Conservation (phyloP, 2,329 filamentous ascomycete genomes). For the Magnaporthiopsis rhizophila region DNA sequence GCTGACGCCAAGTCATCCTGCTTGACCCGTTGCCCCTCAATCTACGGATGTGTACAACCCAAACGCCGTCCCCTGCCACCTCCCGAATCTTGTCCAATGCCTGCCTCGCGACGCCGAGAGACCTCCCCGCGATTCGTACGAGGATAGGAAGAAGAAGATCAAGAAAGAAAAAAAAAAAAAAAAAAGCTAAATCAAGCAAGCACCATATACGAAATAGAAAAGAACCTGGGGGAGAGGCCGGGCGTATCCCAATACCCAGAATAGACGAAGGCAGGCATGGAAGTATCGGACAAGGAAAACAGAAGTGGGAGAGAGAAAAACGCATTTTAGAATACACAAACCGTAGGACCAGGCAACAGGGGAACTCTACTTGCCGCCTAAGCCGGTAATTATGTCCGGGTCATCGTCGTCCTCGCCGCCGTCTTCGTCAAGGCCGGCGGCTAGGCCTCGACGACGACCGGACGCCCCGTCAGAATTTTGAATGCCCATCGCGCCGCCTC, state of each 20-base stretch:
- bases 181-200: background rate
- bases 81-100: background rate
- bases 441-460: constrained; percentile 22
- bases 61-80: background rate
- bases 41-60: constrained; percentile 29
- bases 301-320: background rate
- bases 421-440: constrained; percentile 31
- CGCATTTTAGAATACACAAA: constrained; percentile 13
- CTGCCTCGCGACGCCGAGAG: background rate
- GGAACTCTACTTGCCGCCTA: constrained; percentile 49
- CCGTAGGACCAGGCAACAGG: constrained; percentile 56
- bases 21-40: constrained; percentile 55
- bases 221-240: background rate
- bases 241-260: background rate
- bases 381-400: constrained; percentile 52
- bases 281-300: background rate
- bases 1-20: constrained; percentile 51
- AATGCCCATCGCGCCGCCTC: constrained; percentile 29
- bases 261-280: background rate
- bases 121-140: too few species aligned
- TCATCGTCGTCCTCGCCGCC: constrained; percentile 55
- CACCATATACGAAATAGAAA: background rate
- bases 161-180: background rate
- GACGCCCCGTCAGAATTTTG: constrained; percentile 29
- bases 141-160: background rate